phyloP scores from a whole-genome alignment of 768 basidiomycete species.

The Psilocybe cubensis region DNA sequence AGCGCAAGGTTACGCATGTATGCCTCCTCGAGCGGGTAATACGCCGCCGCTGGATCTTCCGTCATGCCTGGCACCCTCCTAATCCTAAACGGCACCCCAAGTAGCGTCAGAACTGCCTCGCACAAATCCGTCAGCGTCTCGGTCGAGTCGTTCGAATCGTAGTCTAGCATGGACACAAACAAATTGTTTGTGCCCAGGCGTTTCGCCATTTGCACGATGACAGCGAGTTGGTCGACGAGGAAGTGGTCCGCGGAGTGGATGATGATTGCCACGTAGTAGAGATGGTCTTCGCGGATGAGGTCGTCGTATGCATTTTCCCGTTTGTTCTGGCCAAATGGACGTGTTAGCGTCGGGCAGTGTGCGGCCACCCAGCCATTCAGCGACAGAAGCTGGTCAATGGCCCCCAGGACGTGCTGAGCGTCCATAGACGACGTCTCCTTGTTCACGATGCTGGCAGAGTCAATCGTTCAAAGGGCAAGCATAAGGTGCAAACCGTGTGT shows the following conservation, averaged over 20 bases:
- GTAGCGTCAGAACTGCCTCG: slow-evolving; percentile 91
- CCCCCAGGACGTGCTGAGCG: slow-evolving; percentile 83
- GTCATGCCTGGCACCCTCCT: slow-evolving; percentile 94
- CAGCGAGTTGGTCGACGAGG: slow-evolving; percentile 96
- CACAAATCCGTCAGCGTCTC: slow-evolving; percentile 93
- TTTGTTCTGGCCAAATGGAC: slow-evolving; percentile 95
- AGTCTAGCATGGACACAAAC: slow-evolving; percentile 98
- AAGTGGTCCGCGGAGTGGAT: slow-evolving; percentile 99
- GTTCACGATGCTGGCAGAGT: slow-evolving; percentile 59
- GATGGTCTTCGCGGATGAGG: slow-evolving; percentile 77
- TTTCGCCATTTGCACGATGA: slow-evolving; percentile 94
- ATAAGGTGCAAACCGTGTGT: neutral
- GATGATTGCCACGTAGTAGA: slow-evolving; percentile 94
- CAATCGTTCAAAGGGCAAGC: neutral
- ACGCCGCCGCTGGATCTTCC: slow-evolving; percentile 80
- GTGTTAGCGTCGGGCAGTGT: slow-evolving; percentile 87
- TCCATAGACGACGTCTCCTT: slow-evolving; percentile 89
- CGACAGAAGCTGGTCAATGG: slow-evolving; percentile 93
- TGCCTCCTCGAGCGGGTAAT: slow-evolving; percentile 96
- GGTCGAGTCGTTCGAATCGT: slow-evolving; percentile 93
- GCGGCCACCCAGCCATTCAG: slow-evolving; percentile 99
- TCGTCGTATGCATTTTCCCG: slow-evolving; percentile 88
- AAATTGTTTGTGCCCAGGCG: slow-evolving; percentile 88
- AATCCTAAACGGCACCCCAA: slow-evolving; percentile 93
- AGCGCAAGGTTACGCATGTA: slow-evolving; percentile 91